Evolutionary conservation across 1,284 basidiomycete species (phyloP).

Genomic region (Heterobasidion parviporum): DNA sequence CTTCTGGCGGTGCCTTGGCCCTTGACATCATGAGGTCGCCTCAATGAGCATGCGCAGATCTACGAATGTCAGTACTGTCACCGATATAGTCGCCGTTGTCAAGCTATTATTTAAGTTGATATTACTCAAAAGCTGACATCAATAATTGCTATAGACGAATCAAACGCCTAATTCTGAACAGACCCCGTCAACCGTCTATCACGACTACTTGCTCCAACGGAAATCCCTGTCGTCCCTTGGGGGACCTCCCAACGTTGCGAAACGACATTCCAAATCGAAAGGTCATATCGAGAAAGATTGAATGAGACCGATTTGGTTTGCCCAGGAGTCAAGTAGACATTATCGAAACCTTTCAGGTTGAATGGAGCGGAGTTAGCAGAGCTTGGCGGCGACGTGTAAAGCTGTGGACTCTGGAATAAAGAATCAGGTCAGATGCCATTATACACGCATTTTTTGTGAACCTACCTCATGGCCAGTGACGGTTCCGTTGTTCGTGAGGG

Average conservation of each 20-base stretch:
- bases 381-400: conserved; percentile 40
- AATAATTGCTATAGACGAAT: neutral
- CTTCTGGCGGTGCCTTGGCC: neutral
- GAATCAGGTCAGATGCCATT: conserved; percentile 4
- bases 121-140: neutral
- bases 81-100: too few relatives aligned
- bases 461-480: conserved; percentile 39
- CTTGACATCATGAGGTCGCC: neutral
- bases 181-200: conserved; percentile 33
- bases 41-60: neutral
- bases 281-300: conserved; percentile 31
- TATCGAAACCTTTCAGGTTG: conserved; percentile 44
- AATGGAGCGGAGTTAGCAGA: conserved; percentile 34
- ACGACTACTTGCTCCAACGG: conserved; percentile 46
- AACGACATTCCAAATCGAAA: conserved; percentile 36
- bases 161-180: neutral
- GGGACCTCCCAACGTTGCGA: conserved; percentile 36
- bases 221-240: conserved; percentile 34
- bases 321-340: conserved; percentile 32
- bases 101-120: neutral
- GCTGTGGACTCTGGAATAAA: conserved; percentile 33
- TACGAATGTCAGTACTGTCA: neutral
- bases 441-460: neutral
- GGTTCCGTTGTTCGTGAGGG: conserved; percentile 33
- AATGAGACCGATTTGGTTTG: conserved; percentile 32